Conservation (phyloP, 164 flowering plant species). For the Aristolochia californica region DNA sequence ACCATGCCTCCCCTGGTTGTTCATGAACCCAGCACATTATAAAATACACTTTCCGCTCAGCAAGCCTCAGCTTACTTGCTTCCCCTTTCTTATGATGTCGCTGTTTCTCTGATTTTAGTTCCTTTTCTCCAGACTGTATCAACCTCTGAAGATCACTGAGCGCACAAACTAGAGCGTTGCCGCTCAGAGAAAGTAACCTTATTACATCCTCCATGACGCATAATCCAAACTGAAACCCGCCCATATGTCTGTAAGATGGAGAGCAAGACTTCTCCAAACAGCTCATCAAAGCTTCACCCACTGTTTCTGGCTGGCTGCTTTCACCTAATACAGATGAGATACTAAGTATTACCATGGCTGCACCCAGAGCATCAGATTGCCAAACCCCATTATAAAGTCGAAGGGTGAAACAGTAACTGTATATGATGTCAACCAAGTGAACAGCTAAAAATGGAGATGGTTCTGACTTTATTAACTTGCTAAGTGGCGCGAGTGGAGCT, state of each 20-base stretch:
- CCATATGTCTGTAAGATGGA: constrained; percentile 49
- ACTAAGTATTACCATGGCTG: constrained; percentile 44
- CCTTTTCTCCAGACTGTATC: constrained; percentile 39
- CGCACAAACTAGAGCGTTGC: not conserved
- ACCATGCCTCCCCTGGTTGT: constrained; percentile 65
- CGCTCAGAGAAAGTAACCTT: constrained; percentile 12
- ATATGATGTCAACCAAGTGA: constrained; percentile 72
- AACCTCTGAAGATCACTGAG: constrained; percentile 21
- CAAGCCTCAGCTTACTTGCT: constrained; percentile 45
- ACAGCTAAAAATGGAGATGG: constrained; percentile 69
- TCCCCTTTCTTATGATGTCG: constrained; percentile 30
- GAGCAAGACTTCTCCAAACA: constrained; percentile 81
- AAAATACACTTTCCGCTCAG: constrained; percentile 35
- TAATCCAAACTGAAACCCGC: constrained; percentile 62
- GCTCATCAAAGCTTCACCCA: constrained; percentile 41
- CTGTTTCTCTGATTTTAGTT: constrained; percentile 38
- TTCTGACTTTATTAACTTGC: constrained; percentile 36
- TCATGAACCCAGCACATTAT: constrained; percentile 57
- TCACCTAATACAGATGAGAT: constrained; percentile 67
- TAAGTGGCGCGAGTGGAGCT: constrained; percentile 43
- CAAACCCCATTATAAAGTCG: constrained; percentile 93
- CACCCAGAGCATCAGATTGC: constrained; percentile 58
- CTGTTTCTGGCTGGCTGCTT: constrained; percentile 52
- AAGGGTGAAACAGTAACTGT: constrained; percentile 81
- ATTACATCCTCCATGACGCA: constrained; percentile 49